These are phyloP conservation scores for Fragaria vesca DNA, from an alignment of 306 rosid genomes.

Conservation along the genomic window DNA sequence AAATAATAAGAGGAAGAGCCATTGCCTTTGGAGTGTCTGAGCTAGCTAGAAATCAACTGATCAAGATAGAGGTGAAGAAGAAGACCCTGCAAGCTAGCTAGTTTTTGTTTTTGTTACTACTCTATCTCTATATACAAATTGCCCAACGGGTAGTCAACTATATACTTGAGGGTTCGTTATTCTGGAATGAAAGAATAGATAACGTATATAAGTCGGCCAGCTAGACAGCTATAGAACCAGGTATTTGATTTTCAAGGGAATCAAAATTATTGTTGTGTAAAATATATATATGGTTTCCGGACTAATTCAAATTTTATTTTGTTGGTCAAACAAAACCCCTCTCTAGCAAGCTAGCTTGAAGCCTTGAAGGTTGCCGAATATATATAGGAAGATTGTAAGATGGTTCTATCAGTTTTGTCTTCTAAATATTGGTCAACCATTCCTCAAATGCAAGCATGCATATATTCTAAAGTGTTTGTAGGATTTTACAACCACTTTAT, in stretches of 20 bases:
- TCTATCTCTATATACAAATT: background rate
- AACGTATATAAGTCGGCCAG: background rate
- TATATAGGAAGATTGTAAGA: background rate
- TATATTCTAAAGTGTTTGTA: too few species aligned
- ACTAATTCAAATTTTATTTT: background rate
- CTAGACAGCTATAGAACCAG: background rate
- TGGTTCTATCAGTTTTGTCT: background rate
- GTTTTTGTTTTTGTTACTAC: background rate
- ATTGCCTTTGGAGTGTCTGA: background rate
- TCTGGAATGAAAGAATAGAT: background rate
- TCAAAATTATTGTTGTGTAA: background rate
- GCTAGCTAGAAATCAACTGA: background rate
- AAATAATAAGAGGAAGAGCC: background rate
- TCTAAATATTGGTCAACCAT: background rate
- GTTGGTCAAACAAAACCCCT: background rate
- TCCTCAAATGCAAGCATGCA: background rate
- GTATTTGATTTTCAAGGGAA: constrained; percentile 2
- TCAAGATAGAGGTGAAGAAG: background rate
- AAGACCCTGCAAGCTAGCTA: background rate
- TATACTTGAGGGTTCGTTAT: background rate
- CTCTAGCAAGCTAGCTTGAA: background rate
- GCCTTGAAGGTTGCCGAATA: background rate
- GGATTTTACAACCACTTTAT: too few species aligned
- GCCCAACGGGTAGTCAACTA: background rate
- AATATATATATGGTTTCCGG: background rate